Percentiles rank a stretch among this genome's conserved stretches.
phyloP scores from a whole-genome alignment of 176 grass and related monocot genomes.

The Miscanthus lutarioriparius region DNA sequence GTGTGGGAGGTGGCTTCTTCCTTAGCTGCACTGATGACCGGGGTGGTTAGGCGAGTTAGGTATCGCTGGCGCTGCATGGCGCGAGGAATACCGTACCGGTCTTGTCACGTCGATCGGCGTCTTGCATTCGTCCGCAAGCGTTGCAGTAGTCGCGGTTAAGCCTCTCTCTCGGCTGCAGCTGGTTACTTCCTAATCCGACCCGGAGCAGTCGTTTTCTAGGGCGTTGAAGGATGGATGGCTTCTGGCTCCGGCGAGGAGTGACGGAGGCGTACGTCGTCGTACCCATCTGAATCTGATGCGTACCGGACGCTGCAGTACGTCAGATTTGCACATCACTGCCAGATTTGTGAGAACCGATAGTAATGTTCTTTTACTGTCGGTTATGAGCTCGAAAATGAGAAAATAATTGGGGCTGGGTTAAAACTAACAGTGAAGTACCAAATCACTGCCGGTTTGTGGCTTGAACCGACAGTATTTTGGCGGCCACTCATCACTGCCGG shows the following conservation, averaged over 20 bases:
- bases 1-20: not conserved
- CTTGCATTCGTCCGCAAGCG: not conserved
- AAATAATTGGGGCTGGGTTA: too few relatives aligned
- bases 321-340: too few relatives aligned
- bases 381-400: too few relatives aligned
- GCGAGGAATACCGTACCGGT: constrained; percentile 15
- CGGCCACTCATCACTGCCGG: too few relatives aligned
- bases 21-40: not conserved
- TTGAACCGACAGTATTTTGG: too few relatives aligned
- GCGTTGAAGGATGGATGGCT: not conserved
- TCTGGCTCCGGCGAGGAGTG: not conserved
- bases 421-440: too few relatives aligned
- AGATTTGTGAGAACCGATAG: too few relatives aligned
- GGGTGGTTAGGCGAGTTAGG: constrained; percentile 55
- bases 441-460: too few relatives aligned
- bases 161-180: not conserved
- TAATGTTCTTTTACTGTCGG: too few relatives aligned
- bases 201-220: constrained; percentile 22
- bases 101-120: not conserved
- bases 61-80: constrained; percentile 11
- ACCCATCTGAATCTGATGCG: constrained; percentile 9
- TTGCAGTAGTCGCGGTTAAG: not conserved
- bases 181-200: not conserved
- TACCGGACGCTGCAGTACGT: not conserved
- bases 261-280: not conserved